phyloP scores from a whole-genome alignment of 768 basidiomycete species.

The Xerocomellus amylosporus region DNA sequence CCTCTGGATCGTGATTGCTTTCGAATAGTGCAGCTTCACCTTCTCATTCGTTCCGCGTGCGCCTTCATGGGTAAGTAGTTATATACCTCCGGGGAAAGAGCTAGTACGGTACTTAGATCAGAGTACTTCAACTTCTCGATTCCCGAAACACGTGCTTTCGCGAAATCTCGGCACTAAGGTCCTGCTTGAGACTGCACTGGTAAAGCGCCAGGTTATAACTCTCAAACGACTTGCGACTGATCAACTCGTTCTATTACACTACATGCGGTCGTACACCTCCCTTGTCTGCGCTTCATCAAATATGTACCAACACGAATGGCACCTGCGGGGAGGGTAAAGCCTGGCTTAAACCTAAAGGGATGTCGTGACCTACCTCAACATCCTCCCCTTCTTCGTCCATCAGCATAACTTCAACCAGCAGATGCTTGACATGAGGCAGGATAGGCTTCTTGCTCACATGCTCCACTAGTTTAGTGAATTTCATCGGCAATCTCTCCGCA shows the following conservation, averaged over 20 bases:
- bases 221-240: neutral
- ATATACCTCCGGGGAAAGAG: slow-evolving; percentile 20
- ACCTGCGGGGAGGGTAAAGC: slow-evolving; percentile 44
- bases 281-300: slow-evolving; percentile 36
- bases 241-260: slow-evolving; percentile 7
- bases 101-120: slow-evolving; percentile 17
- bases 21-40: slow-evolving; percentile 21
- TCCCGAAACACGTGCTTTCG: slow-evolving; percentile 1
- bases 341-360: neutral
- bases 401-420: slow-evolving; percentile 93
- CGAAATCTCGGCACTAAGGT: neutral
- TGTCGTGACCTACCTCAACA: slow-evolving; percentile 65
- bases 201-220: neutral
- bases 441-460: slow-evolving; percentile 93
- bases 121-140: slow-evolving; percentile 16
- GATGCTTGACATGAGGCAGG: slow-evolving; percentile 74
- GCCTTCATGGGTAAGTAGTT: slow-evolving; percentile 47
- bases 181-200: neutral
- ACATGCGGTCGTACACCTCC: slow-evolving; percentile 1
- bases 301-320: slow-evolving; percentile 75
- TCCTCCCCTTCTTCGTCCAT: slow-evolving; percentile 91
- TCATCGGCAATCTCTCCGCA: slow-evolving; percentile 84
- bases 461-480: slow-evolving; percentile 88
- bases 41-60: slow-evolving; percentile 23
- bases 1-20: slow-evolving; percentile 22